Base-by-base conservation (phyloP, 2,329 filamentous ascomycete species). In the Elsinoe perseae region DNA sequence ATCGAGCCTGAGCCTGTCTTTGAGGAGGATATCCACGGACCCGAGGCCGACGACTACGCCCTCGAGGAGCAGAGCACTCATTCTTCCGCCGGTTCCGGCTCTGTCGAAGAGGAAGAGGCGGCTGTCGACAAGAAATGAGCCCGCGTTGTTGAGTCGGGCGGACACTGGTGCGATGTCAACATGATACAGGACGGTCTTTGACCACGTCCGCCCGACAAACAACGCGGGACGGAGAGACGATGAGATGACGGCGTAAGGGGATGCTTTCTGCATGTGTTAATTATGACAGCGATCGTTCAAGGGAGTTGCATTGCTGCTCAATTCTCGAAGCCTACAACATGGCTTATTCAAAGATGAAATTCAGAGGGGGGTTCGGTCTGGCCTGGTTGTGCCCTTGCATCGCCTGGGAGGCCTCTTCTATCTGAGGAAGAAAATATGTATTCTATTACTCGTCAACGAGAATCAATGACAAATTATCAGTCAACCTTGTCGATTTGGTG, bases 1-100 rank as follows among this genome's bases (percentile, higher is more conserved):
- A 80, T 89, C 69, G 93, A 97, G 65, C 79, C 82, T 16, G 92
- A 97, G 67, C 91, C 90, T 38, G 87, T 95, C 67, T 95, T 95
- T 64, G 90, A 97, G 71, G 91, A 96, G 73, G 80, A 82, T 56
- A 61, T 93, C 58, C 89, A 95, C 67, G 89, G 88, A 27, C 79
- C 84, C 16, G 65, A 73, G 53, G 74, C 75, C 25, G 80, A 82
- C 53, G 76, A 82, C 52, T 70, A 78, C 58, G 61, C 60, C 16
- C 65, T 75, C 27, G 71, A 74, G 65, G 77, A 80, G 71, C 72
- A 76, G 67, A 77, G 75, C 65, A 77, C 72, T 23, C 65, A 67
- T 25, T 72, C 69, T 36, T 68, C 67, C 46, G 68, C 66, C 34
- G 71, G 75, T 58, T 83, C 82, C 63, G 79, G 78, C 65, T 86